Conservation (phyloP, 495 filamentous ascomycete genomes). For the Patellaria atrata region DNA sequence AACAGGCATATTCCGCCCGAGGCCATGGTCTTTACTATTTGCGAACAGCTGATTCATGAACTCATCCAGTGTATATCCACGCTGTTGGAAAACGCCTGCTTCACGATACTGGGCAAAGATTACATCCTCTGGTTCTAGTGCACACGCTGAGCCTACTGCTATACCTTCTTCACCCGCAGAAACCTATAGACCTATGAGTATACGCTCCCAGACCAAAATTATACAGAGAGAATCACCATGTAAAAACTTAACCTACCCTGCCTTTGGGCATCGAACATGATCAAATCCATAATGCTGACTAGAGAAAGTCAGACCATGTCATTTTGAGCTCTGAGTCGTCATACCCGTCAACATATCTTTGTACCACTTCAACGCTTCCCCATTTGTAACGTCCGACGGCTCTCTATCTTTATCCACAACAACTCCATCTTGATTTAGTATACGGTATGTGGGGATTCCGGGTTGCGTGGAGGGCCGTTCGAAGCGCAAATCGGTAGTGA, state of each 20-base stretch:
- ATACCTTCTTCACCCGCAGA: conserved; percentile 94
- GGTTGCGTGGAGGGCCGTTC: conserved; percentile 47
- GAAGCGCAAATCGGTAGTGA: conserved; percentile 67
- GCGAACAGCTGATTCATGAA: conserved; percentile 97
- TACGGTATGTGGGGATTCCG: conserved; percentile 74
- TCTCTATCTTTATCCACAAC: conserved; percentile 55
- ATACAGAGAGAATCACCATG: conserved; percentile 44
- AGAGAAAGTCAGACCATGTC: conserved; percentile 1
- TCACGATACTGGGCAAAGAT: conserved; percentile 94
- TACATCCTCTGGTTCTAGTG: conserved; percentile 68
- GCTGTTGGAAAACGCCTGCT: conserved; percentile 75
- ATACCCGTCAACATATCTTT: conserved; percentile 51
- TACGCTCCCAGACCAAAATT: not conserved
- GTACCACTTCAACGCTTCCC: conserved; percentile 51
- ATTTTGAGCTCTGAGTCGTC: conserved; percentile 7
- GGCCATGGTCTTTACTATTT: conserved; percentile 65
- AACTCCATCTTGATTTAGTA: conserved; percentile 68
- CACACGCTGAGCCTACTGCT: conserved; percentile 71
- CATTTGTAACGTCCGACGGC: conserved; percentile 48
- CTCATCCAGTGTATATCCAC: conserved; percentile 70
- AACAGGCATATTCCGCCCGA: conserved; percentile 92
- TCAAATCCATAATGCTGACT: conserved; percentile 83
- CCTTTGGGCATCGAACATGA: conserved; percentile 82
- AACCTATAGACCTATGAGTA: conserved; percentile 33
- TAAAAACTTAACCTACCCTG: conserved; percentile 86